These are phyloP conservation scores for Elsinoe perseae DNA, from an alignment of 2,329 filamentous ascomycete species.

Conservation along the genomic window DNA sequence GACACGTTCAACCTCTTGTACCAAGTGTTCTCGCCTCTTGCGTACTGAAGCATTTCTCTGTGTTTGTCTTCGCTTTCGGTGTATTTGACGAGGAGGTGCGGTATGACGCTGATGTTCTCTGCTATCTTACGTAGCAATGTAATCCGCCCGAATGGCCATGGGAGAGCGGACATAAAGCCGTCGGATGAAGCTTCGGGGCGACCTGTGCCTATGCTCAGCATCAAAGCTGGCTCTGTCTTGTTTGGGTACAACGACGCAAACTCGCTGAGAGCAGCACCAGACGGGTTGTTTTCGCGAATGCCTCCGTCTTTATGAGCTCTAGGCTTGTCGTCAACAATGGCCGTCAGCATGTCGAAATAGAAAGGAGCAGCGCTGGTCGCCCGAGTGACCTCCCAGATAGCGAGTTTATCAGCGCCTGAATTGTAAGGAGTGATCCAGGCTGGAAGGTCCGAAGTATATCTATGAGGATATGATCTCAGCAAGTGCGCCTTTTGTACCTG, in stretches of 20 bases:
- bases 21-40: conserved; percentile 43
- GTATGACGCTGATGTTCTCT: conserved; percentile 44
- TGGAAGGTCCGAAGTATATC: conserved; percentile 34
- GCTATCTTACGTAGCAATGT: conserved; percentile 37
- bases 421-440: conserved; percentile 44
- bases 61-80: conserved; percentile 45
- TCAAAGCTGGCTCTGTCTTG: conserved; percentile 35
- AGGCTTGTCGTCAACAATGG: conserved; percentile 35
- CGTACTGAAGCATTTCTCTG: conserved; percentile 39
- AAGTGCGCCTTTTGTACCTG: conserved; percentile 43
- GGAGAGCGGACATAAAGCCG: conserved; percentile 41
- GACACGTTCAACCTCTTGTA: conserved; percentile 45
- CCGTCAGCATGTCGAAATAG: conserved; percentile 44
- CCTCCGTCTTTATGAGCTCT: conserved; percentile 44
- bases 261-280: conserved; percentile 41
- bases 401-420: conserved; percentile 38
- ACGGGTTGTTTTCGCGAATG: conserved; percentile 45
- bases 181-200: conserved; percentile 37
- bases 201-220: conserved; percentile 42
- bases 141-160: conserved; percentile 38
- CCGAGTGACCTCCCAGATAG: conserved; percentile 46
- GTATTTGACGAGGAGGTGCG: conserved; percentile 45
- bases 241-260: conserved; percentile 39
- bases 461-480: conserved; percentile 42
- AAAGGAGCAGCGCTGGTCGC: conserved; percentile 48